Base-by-base conservation (phyloP, 2,329 filamentous ascomycete genomes). In the Hirsutella rhossiliensis region DNA sequence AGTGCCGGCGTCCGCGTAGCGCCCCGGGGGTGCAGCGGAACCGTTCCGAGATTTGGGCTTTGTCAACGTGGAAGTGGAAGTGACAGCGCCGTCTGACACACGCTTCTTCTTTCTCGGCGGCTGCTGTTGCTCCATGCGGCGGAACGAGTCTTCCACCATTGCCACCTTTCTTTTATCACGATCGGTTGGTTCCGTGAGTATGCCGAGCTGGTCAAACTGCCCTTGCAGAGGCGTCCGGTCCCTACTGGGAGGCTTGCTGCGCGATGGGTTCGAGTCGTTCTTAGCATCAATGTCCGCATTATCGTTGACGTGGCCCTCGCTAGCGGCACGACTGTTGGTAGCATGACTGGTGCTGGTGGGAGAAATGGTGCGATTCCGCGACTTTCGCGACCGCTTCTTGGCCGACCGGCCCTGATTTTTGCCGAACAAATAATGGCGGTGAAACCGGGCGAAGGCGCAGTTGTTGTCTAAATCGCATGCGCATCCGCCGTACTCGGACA, bases 401-500 rank as follows among this genome's bases (percentile, higher is more conserved):
- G 56, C 45, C 5, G 61, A 46, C 27, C 65, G 68, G 6, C 60
- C 46, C 19, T 73, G 71, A 12, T 62, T 56, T 45, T 68, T 73
- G 36, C 61, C 60, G 45, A 57, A 61, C 2, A 74, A 61, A 53
- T 79, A 78, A 43, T 72, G 75, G 42, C 74, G 68, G 54, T 79
- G 75, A 50, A 82, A 82, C 18, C 76, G 74, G 46, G 69, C 70
- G 61, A 83, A 82, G 3, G 77, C 75, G 54, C 79, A 83, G 45
- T 80, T 75, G 36, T 67, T 64, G 8, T 76, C 77, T 13, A 78
- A 59, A 45, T 82, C 75, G 59, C 85, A 90, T 5, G 84, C 85
- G 61, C 85, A 90, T 17, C 84, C 84, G 17, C 85, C 85, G 54
- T 87, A 84, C 57, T 88, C 84, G 17, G 83, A 82, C 7, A 89